Percentiles rank a stretch among this genome's conserved stretches.
phyloP scores from a whole-genome alignment of 257 asterid genomes.

The Capsicum chinense region DNA sequence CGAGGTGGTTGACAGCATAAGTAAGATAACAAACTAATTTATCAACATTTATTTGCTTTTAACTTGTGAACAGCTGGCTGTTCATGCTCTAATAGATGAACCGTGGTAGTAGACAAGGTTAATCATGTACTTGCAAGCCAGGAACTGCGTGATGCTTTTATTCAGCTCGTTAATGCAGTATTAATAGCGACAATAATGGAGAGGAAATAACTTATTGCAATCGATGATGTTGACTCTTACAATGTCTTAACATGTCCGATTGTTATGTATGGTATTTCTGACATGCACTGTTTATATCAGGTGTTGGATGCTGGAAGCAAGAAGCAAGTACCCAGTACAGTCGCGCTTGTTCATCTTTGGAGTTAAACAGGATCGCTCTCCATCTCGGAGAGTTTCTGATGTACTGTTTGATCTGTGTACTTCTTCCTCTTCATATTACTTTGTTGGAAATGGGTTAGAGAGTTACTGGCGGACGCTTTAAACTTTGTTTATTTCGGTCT shows the following conservation, averaged over 20 bases:
- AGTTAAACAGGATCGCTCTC: slow-evolving; percentile 33
- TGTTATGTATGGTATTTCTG: not conserved
- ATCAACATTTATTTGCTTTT: slow-evolving; percentile 19
- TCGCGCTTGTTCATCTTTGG: slow-evolving; percentile 14
- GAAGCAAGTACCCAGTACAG: not conserved
- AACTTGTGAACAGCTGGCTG: not conserved
- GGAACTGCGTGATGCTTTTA: not conserved
- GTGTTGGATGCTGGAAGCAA: slow-evolving; percentile 18
- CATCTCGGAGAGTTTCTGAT: slow-evolving; percentile 28
- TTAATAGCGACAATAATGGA: not conserved
- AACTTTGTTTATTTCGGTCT: slow-evolving; percentile 6
- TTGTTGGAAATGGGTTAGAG: slow-evolving; percentile 46
- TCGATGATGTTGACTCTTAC: not conserved
- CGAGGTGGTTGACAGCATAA: not conserved
- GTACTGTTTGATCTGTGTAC: slow-evolving; percentile 24
- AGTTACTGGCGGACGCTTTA: slow-evolving; percentile 29
- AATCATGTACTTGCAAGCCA: not conserved
- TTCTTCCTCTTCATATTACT: slow-evolving; percentile 30
- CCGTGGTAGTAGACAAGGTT: not conserved
- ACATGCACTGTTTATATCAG: slow-evolving; percentile 34
- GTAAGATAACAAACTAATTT: slow-evolving; percentile 21
- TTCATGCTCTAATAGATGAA: not conserved
- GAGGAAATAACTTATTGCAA: not conserved
- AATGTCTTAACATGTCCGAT: not conserved
- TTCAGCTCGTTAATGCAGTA: not conserved